A percentile compares a stretch with the other conserved stretches of the same genome.
These are phyloP conservation scores for Pyrenophora graminea DNA, from an alignment of 2,329 filamentous ascomycete genomes.

Conservation along the genomic window DNA sequence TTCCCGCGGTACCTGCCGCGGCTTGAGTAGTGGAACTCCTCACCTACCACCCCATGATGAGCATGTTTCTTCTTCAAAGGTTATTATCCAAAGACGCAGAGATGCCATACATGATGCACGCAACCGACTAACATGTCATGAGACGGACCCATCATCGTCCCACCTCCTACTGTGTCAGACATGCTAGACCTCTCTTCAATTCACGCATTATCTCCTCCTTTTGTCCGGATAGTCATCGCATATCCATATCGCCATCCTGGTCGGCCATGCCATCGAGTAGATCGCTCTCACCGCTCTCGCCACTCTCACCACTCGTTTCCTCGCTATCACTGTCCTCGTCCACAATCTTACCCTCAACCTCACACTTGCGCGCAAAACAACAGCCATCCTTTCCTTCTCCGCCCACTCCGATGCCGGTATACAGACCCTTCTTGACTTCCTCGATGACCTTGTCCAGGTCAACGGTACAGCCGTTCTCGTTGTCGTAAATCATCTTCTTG, in stretches of 20 bases:
- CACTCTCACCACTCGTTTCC: conserved; percentile 5
- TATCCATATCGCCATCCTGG: conserved; percentile 10
- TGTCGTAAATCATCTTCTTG: conserved; percentile 30
- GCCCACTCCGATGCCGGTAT: conserved; percentile 28
- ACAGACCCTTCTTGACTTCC: conserved; percentile 25
- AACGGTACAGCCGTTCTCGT: conserved; percentile 19
- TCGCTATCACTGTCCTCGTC: conserved; percentile 29
- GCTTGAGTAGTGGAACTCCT: no score
- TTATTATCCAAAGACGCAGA: no score
- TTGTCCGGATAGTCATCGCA: conserved; percentile 6
- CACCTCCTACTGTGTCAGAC: background rate
- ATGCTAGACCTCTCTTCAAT: conserved; percentile 1
- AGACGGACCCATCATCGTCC: background rate
- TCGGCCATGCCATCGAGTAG: conserved; percentile 4
- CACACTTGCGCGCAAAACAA: conserved; percentile 31
- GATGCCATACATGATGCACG: no score
- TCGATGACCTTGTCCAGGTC: conserved; percentile 33
- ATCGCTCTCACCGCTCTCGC: conserved; percentile 8
- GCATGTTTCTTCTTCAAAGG: no score
- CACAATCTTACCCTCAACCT: conserved; percentile 28
- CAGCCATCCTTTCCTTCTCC: conserved; percentile 13
- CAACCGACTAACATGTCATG: no score
- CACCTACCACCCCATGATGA: no score
- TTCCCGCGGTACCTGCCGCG: no score
- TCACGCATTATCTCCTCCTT: background rate